Percentiles rank a stretch among this genome's conserved stretches.
Conservation (phyloP, 2,329 filamentous ascomycete genomes). For the Colletotrichum sp. region DNA sequence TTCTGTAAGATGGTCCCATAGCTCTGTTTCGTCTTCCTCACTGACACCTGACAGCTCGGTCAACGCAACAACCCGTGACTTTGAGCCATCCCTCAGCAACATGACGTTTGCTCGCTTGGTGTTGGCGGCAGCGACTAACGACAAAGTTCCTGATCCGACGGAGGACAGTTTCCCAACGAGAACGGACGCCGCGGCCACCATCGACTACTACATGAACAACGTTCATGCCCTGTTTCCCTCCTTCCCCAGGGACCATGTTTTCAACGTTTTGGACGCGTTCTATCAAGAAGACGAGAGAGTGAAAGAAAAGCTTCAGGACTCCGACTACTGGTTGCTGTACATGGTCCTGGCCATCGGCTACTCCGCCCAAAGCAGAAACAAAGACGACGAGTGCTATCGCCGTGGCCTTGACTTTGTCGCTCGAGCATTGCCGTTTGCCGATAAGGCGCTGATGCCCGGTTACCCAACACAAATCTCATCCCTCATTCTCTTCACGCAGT, state of each 20-base stretch:
- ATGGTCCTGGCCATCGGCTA: conserved; percentile 89
- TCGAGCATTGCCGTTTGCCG: conserved; percentile 76
- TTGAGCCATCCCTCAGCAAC: conserved; percentile 84
- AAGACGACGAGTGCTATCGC: conserved; percentile 67
- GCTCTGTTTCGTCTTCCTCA: not conserved
- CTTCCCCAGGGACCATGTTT: conserved; percentile 80
- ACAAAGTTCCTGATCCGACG: conserved; percentile 68
- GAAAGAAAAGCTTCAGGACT: conserved; percentile 53
- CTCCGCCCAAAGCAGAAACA: conserved; percentile 72
- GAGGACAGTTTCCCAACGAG: conserved; percentile 73
- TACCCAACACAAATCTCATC: conserved; percentile 87
- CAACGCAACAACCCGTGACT: conserved; percentile 92
- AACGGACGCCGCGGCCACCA: conserved; percentile 69
- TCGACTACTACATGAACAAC: conserved; percentile 86
- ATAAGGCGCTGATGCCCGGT: conserved; percentile 84
- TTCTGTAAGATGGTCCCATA: conserved; percentile 62
- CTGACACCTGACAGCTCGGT: conserved; percentile 67
- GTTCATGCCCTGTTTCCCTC: conserved; percentile 82
- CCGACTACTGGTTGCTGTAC: conserved; percentile 86
- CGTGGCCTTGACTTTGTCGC: conserved; percentile 62
- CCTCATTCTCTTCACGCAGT: conserved; percentile 83
- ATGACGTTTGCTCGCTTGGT: conserved; percentile 94
- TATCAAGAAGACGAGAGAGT: conserved; percentile 73
- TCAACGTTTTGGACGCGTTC: conserved; percentile 79
- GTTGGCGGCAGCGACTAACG: conserved; percentile 79